Conservation (phyloP, 345 rosid genomes). For the Brassica napus region Da-Ae NC_063435.1:3647501-3648000, state of each 20-base stretch:
- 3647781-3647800: neutral
- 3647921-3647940: conserved; percentile 57
- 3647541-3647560: neutral
- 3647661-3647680: conserved; percentile 74
- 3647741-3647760: neutral
- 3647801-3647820: neutral
- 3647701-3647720: conserved; percentile 64
- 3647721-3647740: conserved; percentile 21
- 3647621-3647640: conserved; percentile 54
- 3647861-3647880: conserved; percentile 17
- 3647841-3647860: neutral
- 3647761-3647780: neutral
- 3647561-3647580: conserved; percentile 43
- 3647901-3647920: conserved; percentile 51
- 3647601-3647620: conserved; percentile 59
- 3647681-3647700: conserved; percentile 66
- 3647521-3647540: neutral
- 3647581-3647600: conserved; percentile 69
- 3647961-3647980: conserved; percentile 64
- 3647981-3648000: conserved; percentile 66
- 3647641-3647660: conserved; percentile 60
- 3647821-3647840: neutral
- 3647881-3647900: conserved; percentile 57
- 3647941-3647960: conserved; percentile 57
- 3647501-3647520: neutral